phyloP scores from a whole-genome alignment of 108 stramenopile genomes.

The Fragilaria crotonensis region DNA sequence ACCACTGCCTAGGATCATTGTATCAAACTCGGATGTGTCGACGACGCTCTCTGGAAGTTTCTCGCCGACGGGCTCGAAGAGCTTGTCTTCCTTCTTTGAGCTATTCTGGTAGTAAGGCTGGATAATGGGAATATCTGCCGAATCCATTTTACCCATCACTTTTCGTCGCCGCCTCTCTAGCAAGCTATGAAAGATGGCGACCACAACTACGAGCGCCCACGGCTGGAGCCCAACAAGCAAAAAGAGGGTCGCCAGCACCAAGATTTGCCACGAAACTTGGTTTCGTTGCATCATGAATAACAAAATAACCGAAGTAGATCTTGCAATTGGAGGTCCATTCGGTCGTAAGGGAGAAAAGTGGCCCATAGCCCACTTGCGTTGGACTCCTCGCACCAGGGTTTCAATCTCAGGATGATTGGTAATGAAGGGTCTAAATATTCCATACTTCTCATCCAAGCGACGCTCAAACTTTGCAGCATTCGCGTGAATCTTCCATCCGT shows the following conservation, averaged over 20 bases:
- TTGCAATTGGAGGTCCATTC: slow-evolving; percentile 43
- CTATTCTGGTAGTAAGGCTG: slow-evolving; percentile 30
- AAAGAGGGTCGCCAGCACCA: slow-evolving; percentile 54
- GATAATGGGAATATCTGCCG: slow-evolving; percentile 16
- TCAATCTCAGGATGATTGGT: slow-evolving; percentile 75
- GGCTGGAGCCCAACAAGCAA: slow-evolving; percentile 81
- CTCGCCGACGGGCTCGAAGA: slow-evolving; percentile 55
- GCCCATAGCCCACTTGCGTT: slow-evolving; percentile 67
- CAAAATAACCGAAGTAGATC: slow-evolving; percentile 55
- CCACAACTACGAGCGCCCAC: slow-evolving; percentile 77
- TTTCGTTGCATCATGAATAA: slow-evolving; percentile 84
- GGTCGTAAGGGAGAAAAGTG: slow-evolving; percentile 62
- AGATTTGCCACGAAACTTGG: slow-evolving; percentile 38
- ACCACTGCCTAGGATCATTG: slow-evolving; percentile 73
- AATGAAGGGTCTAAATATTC: slow-evolving; percentile 72
- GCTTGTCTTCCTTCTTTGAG: slow-evolving; percentile 33
- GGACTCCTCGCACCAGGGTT: slow-evolving; percentile 35
- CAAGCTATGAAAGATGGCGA: slow-evolving; percentile 33
- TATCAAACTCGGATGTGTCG: slow-evolving; percentile 51
- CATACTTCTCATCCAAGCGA: slow-evolving; percentile 76
- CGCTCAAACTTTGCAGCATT: slow-evolving; percentile 86
- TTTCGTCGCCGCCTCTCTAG: slow-evolving; percentile 41
- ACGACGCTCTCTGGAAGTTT: slow-evolving; percentile 37
- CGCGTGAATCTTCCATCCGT: slow-evolving; percentile 63
- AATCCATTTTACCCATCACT: slow-evolving; percentile 33